Conservation (phyloP, 305 asterid genomes). For the Fraxinus velutina region DNA sequence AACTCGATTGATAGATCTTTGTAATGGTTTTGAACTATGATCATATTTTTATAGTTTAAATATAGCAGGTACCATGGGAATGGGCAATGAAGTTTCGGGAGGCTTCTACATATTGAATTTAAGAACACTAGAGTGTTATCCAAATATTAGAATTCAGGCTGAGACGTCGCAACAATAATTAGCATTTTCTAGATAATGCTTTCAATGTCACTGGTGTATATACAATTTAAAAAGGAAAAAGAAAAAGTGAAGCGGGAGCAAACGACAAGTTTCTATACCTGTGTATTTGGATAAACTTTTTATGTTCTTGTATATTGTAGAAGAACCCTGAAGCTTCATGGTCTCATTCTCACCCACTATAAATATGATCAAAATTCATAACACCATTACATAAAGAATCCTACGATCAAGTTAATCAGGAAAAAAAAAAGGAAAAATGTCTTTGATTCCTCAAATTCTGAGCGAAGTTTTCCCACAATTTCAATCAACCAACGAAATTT, state of each 20-base stretch:
- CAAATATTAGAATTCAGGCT: background rate
- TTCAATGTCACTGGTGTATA: background rate
- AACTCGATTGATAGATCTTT: background rate
- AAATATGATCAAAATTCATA: background rate
- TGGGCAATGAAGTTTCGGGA: background rate
- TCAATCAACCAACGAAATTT: background rate
- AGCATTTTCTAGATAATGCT: background rate
- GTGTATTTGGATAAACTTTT: background rate
- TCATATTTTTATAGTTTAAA: background rate
- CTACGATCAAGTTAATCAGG: background rate
- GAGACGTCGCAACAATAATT: background rate
- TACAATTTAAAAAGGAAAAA: too few species aligned
- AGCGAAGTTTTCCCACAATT: constrained; percentile 6
- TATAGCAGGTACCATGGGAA: background rate
- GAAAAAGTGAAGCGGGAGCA: too few species aligned
- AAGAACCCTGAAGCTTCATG: constrained; percentile 17
- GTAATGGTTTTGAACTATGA: background rate
- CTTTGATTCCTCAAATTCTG: constrained; percentile 22
- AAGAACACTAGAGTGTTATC: background rate
- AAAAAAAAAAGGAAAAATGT: constrained; percentile 9
- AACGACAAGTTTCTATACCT: too few species aligned
- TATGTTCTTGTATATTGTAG: background rate
- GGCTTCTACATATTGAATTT: background rate
- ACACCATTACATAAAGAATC: background rate
- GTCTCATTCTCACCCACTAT: background rate